phyloP scores from a whole-genome alignment of 805 yeast species.

The Monosporozyma aerobia region DNA sequence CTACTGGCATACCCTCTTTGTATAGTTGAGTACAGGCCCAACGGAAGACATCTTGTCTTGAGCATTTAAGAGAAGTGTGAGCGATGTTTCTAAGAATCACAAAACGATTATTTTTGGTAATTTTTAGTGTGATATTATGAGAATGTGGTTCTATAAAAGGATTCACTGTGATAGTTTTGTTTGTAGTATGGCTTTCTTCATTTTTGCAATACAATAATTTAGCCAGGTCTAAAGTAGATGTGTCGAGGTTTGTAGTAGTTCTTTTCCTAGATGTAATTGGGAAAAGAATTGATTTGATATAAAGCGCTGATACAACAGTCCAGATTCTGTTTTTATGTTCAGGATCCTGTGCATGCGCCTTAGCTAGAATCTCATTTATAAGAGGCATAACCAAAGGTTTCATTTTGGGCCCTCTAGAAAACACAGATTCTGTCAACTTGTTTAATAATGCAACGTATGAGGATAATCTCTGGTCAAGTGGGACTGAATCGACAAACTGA shows the following conservation, averaged over 20 bases:
- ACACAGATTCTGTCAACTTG: conserved; percentile 13
- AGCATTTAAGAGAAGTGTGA: conserved; percentile 9
- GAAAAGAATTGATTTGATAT: conserved; percentile 14
- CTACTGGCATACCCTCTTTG: conserved; percentile 13
- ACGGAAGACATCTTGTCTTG: conserved; percentile 15
- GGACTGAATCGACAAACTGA: conserved; percentile 12
- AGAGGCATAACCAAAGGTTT: conserved; percentile 7
- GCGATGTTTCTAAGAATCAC: conserved; percentile 23
- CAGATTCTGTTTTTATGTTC: conserved; percentile 16
- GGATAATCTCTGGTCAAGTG: conserved; percentile 8
- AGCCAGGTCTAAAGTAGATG: conserved; percentile 13
- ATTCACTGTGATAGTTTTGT: conserved; percentile 7
- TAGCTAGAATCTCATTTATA: conserved; percentile 11
- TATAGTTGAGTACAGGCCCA: conserved; percentile 24
- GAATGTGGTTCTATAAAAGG: conserved; percentile 19
- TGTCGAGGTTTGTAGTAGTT: background rate
- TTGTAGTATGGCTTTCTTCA: background rate
- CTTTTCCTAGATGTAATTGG: background rate
- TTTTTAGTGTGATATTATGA: conserved; percentile 9
- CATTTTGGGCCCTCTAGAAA: background rate
- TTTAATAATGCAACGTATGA: conserved; percentile 16
- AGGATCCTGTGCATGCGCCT: conserved; percentile 19
- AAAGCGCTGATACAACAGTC: conserved; percentile 19
- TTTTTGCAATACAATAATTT: conserved; percentile 16
- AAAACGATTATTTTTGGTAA: conserved; percentile 14